These are phyloP conservation scores for Cicer pinnatifidum DNA, from an alignment of 306 rosid species.

Conservation along the genomic window DNA sequence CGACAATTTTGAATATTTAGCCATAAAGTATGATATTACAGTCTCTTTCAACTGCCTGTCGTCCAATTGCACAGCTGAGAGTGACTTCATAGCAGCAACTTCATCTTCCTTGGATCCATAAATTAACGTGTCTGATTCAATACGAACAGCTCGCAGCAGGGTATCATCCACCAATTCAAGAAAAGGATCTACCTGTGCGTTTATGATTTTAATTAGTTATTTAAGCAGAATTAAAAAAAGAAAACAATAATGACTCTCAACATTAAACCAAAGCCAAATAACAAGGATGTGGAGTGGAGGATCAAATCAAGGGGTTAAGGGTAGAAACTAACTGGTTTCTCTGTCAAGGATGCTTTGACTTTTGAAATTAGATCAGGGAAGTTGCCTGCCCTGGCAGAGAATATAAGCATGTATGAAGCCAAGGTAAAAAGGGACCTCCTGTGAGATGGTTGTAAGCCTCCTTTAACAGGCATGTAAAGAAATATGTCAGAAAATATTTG, in stretches of 20 bases:
- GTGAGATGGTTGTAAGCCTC: constrained; percentile 78
- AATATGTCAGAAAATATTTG: constrained; percentile 46
- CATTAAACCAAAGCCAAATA: constrained; percentile 32
- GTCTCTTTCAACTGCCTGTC: constrained; percentile 72
- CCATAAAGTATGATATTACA: constrained; percentile 65
- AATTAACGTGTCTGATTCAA: constrained; percentile 52
- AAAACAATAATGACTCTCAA: constrained; percentile 15
- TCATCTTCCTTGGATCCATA: constrained; percentile 79
- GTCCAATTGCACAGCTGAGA: constrained; percentile 60
- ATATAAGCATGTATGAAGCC: constrained; percentile 85
- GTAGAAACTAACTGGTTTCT: constrained; percentile 57
- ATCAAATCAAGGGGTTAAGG: constrained; percentile 37
- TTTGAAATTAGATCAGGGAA: constrained; percentile 71
- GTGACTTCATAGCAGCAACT: constrained; percentile 66
- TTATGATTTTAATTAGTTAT: constrained; percentile 43
- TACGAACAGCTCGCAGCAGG: constrained; percentile 64
- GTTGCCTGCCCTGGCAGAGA: constrained; percentile 77
- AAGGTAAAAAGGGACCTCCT: constrained; percentile 90
- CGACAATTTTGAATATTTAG: constrained; percentile 63
- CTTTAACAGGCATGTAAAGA: constrained; percentile 55
- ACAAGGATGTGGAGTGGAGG: constrained; percentile 24
- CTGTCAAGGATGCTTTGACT: constrained; percentile 69
- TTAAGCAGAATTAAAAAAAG: constrained; percentile 11
- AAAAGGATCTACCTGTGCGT: constrained; percentile 82
- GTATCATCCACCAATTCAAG: constrained; percentile 75